phyloP scores from a whole-genome alignment of 2,329 filamentous ascomycete genomes.

The Exophiala sideris region DNA sequence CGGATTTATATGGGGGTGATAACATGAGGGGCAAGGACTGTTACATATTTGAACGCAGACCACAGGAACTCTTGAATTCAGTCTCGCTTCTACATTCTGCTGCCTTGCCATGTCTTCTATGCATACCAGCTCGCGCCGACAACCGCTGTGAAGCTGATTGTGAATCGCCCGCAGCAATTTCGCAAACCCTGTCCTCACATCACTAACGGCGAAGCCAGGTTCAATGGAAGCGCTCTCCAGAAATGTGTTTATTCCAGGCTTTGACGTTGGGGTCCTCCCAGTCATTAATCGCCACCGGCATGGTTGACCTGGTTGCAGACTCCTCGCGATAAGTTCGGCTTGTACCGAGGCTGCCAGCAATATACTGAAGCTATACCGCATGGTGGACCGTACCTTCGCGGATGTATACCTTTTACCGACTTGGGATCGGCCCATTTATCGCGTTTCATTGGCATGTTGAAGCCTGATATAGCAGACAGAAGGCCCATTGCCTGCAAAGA shows the following conservation, averaged over 20 bases:
- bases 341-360: conserved; percentile 45
- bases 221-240: conserved; percentile 11
- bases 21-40: no score
- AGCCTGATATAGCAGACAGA: background rate
- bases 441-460: conserved; percentile 48
- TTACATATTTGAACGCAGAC: no score
- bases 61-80: no score
- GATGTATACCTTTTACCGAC: conserved; percentile 29
- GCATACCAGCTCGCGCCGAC: no score
- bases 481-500: background rate
- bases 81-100: no score
- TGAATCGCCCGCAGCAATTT: no score
- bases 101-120: no score
- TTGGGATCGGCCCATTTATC: conserved; percentile 66
- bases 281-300: background rate
- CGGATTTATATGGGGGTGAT: no score
- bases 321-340: conserved; percentile 44
- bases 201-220: conserved; percentile 10
- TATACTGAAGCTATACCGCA: conserved; percentile 46
- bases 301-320: conserved; percentile 33
- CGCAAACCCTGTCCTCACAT: background rate
- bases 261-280: conserved; percentile 14
- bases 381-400: conserved; percentile 29
- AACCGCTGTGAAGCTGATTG: no score
- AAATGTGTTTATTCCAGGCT: conserved; percentile 23